Percentiles rank a stretch among this genome's conserved stretches.
These are phyloP conservation scores for Salvia sclarea DNA, from an alignment of 305 asterid genomes.

Conservation along the genomic window DNA sequence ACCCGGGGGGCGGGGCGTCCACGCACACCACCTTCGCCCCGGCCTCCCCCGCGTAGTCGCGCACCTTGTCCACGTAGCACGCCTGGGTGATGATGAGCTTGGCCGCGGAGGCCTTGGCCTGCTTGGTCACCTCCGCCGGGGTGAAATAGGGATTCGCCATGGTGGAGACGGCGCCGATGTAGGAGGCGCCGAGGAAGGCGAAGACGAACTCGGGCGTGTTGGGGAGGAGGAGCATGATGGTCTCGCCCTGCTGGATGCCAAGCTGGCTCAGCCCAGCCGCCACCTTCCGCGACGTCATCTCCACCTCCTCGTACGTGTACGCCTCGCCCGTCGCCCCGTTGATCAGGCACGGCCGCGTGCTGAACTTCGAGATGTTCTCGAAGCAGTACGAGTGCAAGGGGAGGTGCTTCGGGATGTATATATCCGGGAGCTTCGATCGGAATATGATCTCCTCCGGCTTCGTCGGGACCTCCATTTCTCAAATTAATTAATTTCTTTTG, in stretches of 20 bases:
- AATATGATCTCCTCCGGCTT: conserved; percentile 52
- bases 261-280: conserved; percentile 57
- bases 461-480: conserved; percentile 39
- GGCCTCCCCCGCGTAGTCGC: conserved; percentile 44
- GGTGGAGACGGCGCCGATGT: conserved; percentile 63
- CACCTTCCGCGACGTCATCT: conserved; percentile 51
- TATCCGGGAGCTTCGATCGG: conserved; percentile 85
- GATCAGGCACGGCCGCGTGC: conserved; percentile 62
- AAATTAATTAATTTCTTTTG: not conserved
- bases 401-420: conserved; percentile 74
- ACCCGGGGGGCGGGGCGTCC: conserved; percentile 49
- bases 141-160: conserved; percentile 85
- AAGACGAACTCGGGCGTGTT: conserved; percentile 70
- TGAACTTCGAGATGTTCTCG: conserved; percentile 47
- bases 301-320: conserved; percentile 67
- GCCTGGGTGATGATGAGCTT: conserved; percentile 59
- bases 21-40: conserved; percentile 44
- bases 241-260: conserved; percentile 59
- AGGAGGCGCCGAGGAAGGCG: conserved; percentile 82
- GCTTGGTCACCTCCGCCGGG: conserved; percentile 62
- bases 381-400: conserved; percentile 80
- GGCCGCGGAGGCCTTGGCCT: conserved; percentile 60
- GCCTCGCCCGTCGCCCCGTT: conserved; percentile 57
- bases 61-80: conserved; percentile 56
- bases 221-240: conserved; percentile 80